These are phyloP conservation scores for Hibiscus trionum DNA, from an alignment of 345 rosid species.

Conservation along the genomic window DNA sequence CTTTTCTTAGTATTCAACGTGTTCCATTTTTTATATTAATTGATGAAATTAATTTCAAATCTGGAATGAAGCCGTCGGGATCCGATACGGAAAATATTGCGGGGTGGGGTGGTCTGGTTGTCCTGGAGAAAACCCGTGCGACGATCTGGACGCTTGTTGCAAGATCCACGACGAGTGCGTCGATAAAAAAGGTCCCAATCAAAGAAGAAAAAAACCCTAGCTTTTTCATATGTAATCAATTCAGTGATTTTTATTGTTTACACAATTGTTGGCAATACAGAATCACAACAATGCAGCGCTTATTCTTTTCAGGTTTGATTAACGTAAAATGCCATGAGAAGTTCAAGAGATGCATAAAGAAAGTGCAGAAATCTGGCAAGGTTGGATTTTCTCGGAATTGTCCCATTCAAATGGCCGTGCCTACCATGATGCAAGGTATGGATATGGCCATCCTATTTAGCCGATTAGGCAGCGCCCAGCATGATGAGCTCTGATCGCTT, in stretches of 20 bases:
- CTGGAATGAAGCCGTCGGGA: conserved; percentile 42
- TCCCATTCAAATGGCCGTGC: conserved; percentile 59
- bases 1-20: background rate
- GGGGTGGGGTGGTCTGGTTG: conserved; percentile 91
- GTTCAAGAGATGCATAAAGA: conserved; percentile 64
- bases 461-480: conserved; percentile 39
- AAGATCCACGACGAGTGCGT: conserved; percentile 82
- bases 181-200: conserved; percentile 45
- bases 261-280: background rate
- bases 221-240: background rate
- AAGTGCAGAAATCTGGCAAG: conserved; percentile 47
- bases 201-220: background rate
- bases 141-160: conserved; percentile 84
- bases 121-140: conserved; percentile 82
- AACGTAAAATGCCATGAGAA: conserved; percentile 61
- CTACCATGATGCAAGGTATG: conserved; percentile 79
- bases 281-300: background rate
- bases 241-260: background rate
- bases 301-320: conserved; percentile 36
- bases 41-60: background rate
- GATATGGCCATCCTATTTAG: conserved; percentile 52
- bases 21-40: background rate
- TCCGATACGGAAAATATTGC: conserved; percentile 91
- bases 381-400: conserved; percentile 62
- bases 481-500: conserved; percentile 30